Percentiles rank a stretch among this genome's conserved stretches.
Conservation (phyloP, 257 asterid genomes). For the Capsicum pubescens region DNA sequence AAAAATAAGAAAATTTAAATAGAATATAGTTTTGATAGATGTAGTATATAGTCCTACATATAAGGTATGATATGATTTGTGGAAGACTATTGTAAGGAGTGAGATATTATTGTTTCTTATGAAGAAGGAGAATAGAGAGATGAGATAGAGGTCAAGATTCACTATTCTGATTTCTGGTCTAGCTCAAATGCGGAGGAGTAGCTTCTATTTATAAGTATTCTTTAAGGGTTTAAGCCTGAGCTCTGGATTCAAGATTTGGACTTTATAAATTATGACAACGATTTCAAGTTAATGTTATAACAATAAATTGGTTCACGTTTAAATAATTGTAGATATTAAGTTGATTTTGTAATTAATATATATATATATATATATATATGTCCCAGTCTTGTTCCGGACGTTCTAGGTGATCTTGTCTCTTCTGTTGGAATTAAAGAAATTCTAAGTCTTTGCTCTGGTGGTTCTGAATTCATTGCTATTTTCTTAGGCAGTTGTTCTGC, state of each 20-base stretch:
- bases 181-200: too few species aligned
- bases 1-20: not conserved
- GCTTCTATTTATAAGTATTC: constrained; percentile 23
- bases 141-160: not conserved
- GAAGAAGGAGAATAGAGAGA: not conserved
- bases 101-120: not conserved
- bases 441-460: too few species aligned
- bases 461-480: too few species aligned
- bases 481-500: too few species aligned
- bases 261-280: not conserved
- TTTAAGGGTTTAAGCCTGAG: not conserved
- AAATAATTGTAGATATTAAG: too few species aligned
- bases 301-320: too few species aligned
- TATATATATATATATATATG: too few species aligned
- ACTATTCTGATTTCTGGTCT: not conserved
- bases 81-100: not conserved
- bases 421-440: too few species aligned
- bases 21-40: not conserved
- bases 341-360: too few species aligned
- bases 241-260: not conserved
- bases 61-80: not conserved
- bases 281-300: not conserved
- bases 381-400: too few species aligned
- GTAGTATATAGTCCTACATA: too few species aligned
- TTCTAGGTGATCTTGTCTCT: too few species aligned